Percentiles rank a stretch among this genome's conserved stretches.
Evolutionary conservation across 805 yeast species (phyloP).

Genomic region (Yamadazyma sp.): DNA sequence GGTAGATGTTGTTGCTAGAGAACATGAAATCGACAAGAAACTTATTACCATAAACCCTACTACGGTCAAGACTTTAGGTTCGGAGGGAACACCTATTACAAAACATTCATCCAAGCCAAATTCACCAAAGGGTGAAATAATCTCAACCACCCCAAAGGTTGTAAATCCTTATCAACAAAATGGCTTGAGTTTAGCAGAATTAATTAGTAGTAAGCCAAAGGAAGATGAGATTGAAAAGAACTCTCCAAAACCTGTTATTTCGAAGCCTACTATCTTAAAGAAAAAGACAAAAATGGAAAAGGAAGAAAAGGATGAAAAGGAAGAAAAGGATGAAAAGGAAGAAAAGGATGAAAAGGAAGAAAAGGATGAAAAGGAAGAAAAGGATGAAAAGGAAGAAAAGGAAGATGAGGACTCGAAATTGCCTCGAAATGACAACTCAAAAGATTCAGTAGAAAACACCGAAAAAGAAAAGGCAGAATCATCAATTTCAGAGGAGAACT

Average conservation of each 20-base stretch:
- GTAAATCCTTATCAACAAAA: conserved; percentile 6
- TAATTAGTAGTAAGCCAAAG: conserved; percentile 25
- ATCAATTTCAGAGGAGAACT: background rate
- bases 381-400: background rate
- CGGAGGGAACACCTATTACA: background rate
- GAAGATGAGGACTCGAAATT: background rate
- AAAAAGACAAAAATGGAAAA: conserved; percentile 21
- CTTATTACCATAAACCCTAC: conserved; percentile 30
- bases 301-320: conserved; percentile 6
- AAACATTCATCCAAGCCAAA: background rate
- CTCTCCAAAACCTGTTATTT: conserved; percentile 22
- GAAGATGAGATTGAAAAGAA: conserved; percentile 11
- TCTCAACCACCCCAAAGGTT: background rate
- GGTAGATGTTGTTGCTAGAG: conserved; percentile 68
- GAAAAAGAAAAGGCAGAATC: background rate
- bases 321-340: conserved; percentile 1
- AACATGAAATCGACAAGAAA: conserved; percentile 55
- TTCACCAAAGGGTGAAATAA: background rate
- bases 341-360: background rate
- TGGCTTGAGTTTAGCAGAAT: conserved; percentile 33
- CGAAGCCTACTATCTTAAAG: conserved; percentile 38
- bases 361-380: background rate
- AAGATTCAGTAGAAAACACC: too few species aligned
- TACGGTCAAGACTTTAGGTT: conserved; percentile 22
- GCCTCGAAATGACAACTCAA: too few species aligned